Percentiles rank a stretch among this genome's conserved stretches.
These are phyloP conservation scores for Diaporthe ampelina DNA, from an alignment of 2,329 filamentous ascomycete genomes.

Conservation along the genomic window DNA sequence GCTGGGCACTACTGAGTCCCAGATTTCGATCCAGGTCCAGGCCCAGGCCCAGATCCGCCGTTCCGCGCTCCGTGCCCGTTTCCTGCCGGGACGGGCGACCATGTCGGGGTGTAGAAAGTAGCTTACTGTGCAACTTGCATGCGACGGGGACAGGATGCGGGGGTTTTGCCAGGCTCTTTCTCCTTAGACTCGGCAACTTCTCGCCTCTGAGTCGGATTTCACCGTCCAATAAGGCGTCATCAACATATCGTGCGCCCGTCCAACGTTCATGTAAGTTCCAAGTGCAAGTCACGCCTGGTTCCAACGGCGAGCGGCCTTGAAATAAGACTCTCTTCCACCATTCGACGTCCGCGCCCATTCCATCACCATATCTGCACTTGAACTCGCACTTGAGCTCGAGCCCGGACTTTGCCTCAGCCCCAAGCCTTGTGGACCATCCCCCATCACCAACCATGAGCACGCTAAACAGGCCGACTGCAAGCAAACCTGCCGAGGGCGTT, in stretches of 20 bases:
- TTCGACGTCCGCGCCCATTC: neutral
- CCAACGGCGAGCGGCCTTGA: neutral
- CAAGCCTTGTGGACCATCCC: neutral
- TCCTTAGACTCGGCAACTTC: neutral
- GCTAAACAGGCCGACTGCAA: slow-evolving; percentile 47
- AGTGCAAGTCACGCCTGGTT: neutral
- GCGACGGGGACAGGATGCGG: neutral
- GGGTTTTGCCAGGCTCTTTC: neutral
- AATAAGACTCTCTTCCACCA: neutral
- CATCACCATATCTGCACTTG: neutral
- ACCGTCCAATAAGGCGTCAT: neutral
- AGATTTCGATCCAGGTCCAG: no score
- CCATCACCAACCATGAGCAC: slow-evolving; percentile 18
- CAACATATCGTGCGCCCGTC: neutral
- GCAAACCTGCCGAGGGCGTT: slow-evolving; percentile 58
- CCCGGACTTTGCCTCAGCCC: neutral
- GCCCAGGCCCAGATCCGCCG: neutral
- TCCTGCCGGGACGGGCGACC: neutral
- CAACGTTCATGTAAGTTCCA: neutral
- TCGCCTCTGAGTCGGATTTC: neutral
- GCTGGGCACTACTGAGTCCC: neutral
- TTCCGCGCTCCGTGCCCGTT: slow-evolving; percentile 1
- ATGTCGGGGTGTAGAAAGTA: neutral
- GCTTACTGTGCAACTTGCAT: slow-evolving; percentile 16
- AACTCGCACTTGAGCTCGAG: neutral